Evolutionary conservation across 345 rosid species (phyloP), one percentile per base, ranked within the genome.

Genomic region (Populus euphratica): DNA sequence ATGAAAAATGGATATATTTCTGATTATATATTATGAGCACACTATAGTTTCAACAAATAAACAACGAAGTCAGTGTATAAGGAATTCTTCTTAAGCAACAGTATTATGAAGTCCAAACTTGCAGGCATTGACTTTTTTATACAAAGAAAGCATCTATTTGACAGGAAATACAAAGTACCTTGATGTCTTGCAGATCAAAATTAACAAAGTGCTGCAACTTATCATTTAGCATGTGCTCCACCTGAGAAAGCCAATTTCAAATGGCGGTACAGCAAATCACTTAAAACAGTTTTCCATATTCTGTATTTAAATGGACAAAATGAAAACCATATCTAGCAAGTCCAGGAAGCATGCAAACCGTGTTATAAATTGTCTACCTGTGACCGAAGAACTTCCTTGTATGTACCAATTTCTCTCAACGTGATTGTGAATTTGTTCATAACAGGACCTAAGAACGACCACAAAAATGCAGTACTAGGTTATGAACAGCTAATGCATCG

Each of bases 361-460:
- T 1, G 38, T 12, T 44, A 70, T 17, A n/a, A 50, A 71, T 67
- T 76, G 44, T 66, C 76, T 86, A 91, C 92, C 96, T 86, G 84
- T n/a, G 94, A 88, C 62, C 94, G 90, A 79, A 92, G 97, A 69
- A 85, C 91, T 86, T 90, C 97, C 84, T 90, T 90, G 85, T 86
- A 89, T 8, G 97, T 87, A 25, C 91, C 91, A 23, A 92, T 89
- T 85, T 92, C 93, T 80, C 91, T 84, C 79, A 92, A 81, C 70
- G 93, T 91, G 84, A 90, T 83, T 8, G 91, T 89, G 77, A 89
- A 92, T 76, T 90, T 92, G 50, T 85, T 85, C 91, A 92, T 89
- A 56, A 86, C 92, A 78, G 94, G 92, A 61, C 97, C 94, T 92
- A 77, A 54, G 54, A 27, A 33, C 31, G 41, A 41, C 20, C 33